These are phyloP conservation scores for Cercis canadensis DNA, from an alignment of 306 rosid genomes.

Conservation along the genomic window DNA sequence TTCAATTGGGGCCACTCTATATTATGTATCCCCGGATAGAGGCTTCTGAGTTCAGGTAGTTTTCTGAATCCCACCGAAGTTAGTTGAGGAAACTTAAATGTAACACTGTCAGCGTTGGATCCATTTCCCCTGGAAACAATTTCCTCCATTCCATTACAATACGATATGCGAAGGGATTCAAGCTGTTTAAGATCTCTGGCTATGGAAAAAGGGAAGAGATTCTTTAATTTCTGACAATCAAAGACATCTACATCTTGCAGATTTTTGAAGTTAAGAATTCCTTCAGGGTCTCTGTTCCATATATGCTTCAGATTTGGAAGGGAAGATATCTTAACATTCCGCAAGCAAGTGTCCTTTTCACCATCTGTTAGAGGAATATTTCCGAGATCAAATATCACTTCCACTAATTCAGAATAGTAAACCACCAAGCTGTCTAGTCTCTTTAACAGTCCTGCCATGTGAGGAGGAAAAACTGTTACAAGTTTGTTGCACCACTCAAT, in stretches of 20 bases:
- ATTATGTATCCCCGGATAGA: not conserved
- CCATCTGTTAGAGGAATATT: not conserved
- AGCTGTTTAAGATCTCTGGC: not conserved
- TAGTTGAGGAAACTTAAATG: not conserved
- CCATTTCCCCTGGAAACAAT: not conserved
- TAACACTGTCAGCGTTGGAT: too few relatives aligned
- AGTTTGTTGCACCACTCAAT: not conserved
- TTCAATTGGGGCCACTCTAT: not conserved
- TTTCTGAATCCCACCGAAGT: accelerated
- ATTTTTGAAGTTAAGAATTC: not conserved
- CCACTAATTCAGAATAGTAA: not conserved
- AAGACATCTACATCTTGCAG: not conserved
- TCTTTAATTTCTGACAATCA: not conserved
- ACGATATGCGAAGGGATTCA: not conserved
- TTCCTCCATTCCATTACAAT: not conserved
- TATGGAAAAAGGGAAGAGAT: slow-evolving; percentile 27
- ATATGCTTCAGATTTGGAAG: slow-evolving; percentile 23
- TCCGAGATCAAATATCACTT: not conserved
- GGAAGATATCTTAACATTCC: not conserved
- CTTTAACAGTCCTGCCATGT: not conserved
- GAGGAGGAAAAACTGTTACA: not conserved
- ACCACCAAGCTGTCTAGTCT: not conserved
- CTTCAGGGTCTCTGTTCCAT: slow-evolving; percentile 27
- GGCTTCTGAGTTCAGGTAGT: not conserved
- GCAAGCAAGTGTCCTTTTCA: not conserved